phyloP scores from a whole-genome alignment of 441 rosid genomes.

The Adansonia madagascariensis region DNA sequence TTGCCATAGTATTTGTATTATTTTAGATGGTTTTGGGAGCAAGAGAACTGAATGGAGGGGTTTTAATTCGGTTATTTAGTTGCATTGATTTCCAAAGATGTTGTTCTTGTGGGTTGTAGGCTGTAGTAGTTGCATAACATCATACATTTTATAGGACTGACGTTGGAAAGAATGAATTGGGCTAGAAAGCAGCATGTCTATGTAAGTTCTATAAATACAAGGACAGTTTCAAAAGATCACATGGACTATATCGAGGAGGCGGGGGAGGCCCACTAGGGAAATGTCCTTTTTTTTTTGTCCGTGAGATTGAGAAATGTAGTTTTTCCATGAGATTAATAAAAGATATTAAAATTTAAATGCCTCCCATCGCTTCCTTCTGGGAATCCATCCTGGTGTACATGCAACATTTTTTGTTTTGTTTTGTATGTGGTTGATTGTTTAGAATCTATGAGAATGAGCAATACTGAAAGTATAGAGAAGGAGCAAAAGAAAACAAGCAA shows the following conservation, averaged over 20 bases:
- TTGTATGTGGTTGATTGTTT: conserved; percentile 5
- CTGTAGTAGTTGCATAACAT: background rate
- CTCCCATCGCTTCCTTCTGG: background rate
- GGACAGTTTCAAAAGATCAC: background rate
- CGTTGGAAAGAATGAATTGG: background rate
- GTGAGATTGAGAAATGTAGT: no score
- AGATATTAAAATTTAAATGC: no score
- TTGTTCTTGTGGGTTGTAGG: background rate
- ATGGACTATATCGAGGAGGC: no score
- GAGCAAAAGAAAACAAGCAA: background rate
- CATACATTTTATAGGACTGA: background rate
- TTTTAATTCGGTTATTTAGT: background rate
- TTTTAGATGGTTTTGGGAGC: background rate
- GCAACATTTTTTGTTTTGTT: background rate
- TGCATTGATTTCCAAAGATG: background rate
- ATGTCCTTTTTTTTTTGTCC: no score
- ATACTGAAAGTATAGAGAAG: background rate
- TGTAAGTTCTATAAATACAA: conserved; percentile 9
- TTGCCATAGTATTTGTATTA: background rate
- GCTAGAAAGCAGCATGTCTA: background rate
- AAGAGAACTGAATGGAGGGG: background rate
- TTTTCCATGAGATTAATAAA: no score
- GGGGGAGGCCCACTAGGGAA: no score
- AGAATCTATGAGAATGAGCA: background rate
- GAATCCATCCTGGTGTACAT: background rate